Percentiles rank a stretch among this genome's conserved stretches.
These are phyloP conservation scores for Spergularia bocconei DNA, from an alignment of 148 eudicot genomes.

Conservation along the genomic window DNA sequence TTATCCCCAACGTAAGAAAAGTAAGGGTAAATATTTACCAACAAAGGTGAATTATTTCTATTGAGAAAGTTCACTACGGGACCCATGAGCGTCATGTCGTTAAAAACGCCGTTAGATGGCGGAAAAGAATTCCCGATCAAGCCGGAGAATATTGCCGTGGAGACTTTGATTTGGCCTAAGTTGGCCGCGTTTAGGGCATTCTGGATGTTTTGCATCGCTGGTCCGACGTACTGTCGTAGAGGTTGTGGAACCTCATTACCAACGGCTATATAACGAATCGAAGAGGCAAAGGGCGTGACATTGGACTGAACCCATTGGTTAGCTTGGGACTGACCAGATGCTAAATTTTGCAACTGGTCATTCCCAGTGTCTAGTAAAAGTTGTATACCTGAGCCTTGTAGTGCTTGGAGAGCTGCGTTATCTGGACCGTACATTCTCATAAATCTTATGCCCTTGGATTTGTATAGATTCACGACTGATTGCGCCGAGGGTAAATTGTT, in stretches of 20 bases:
- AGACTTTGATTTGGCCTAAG: constrained; percentile 24
- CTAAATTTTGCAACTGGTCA: constrained; percentile 10
- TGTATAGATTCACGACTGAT: constrained; percentile 18
- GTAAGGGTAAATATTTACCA: constrained; percentile 36
- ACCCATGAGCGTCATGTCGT: background rate
- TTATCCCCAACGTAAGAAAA: constrained; percentile 13
- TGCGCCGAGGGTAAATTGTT: constrained; percentile 10
- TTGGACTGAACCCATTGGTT: constrained; percentile 22
- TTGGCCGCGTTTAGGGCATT: constrained; percentile 14
- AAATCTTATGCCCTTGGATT: background rate
- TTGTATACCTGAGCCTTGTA: constrained; percentile 19
- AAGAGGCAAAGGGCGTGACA: constrained; percentile 28
- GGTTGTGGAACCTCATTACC: constrained; percentile 35
- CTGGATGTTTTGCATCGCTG: constrained; percentile 43
- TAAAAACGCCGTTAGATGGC: constrained; percentile 27
- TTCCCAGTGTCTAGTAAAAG: constrained; percentile 14
- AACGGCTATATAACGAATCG: constrained; percentile 33
- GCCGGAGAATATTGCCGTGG: constrained; percentile 6
- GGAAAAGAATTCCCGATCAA: constrained; percentile 18
- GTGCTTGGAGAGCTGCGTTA: constrained; percentile 2
- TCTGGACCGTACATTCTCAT: constrained; percentile 24
- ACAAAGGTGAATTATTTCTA: constrained; percentile 23
- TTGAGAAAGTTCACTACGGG: constrained; percentile 28
- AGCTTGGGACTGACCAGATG: constrained; percentile 7
- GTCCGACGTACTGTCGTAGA: constrained; percentile 22